Conservation (phyloP, 306 rosid species). For the Quercus cerris region DNA sequence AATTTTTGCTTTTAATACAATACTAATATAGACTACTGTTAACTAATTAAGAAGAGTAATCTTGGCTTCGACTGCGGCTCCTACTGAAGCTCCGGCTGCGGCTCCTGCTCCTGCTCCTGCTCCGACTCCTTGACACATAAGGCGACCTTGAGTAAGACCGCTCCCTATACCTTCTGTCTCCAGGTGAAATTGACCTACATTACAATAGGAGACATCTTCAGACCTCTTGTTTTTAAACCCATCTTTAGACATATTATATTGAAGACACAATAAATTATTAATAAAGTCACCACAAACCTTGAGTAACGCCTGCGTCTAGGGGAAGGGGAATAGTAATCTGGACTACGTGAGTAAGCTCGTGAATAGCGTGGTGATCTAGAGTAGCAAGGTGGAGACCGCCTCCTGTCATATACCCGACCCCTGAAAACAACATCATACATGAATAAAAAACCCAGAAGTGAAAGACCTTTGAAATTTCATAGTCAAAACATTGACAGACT, state of each 20-base stretch:
- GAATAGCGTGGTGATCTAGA: conserved; percentile 48
- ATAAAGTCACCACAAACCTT: conserved; percentile 28
- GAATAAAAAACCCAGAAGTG: neutral
- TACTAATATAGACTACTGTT: neutral
- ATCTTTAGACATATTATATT: neutral
- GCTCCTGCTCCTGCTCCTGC: too few relatives aligned
- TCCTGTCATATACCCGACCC: conserved; percentile 38
- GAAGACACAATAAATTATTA: neutral
- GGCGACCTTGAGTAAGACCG: conserved; percentile 62
- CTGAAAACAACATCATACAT: conserved; percentile 3
- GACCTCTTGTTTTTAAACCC: neutral
- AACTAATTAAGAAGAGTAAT: conserved; percentile 41
- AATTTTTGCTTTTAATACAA: too few relatives aligned
- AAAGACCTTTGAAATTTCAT: neutral
- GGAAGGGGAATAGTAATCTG: conserved; percentile 48
- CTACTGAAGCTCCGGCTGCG: conserved; percentile 39
- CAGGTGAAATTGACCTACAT: conserved; percentile 68
- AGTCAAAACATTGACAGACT: neutral
- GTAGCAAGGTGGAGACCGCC: conserved; percentile 32
- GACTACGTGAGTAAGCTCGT: conserved; percentile 45
- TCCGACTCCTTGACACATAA: conserved; percentile 39
- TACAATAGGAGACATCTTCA: neutral
- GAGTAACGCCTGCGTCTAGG: conserved; percentile 44
- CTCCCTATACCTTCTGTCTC: conserved; percentile 38
- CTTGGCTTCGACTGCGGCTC: conserved; percentile 48